Base-by-base conservation (phyloP, 371 early-diverging fungal genomes). In the Mortierella sp. region DNA sequence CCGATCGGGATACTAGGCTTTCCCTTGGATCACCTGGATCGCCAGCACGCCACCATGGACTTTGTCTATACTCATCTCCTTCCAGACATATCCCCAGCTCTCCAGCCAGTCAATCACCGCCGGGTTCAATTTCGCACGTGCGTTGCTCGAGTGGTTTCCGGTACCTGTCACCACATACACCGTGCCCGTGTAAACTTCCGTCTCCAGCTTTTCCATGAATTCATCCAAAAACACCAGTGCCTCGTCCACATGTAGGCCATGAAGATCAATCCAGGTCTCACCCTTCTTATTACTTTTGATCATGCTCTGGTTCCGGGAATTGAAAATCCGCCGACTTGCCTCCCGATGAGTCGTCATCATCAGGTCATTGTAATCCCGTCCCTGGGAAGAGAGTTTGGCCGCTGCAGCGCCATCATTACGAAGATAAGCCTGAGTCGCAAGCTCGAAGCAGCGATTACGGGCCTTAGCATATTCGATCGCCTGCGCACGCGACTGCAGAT, bases 181-280 rank as follows among this genome's bases (percentile, higher is more conserved):
- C 17, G 79, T 72, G 21, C 83, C 83, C 0, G 70, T 57, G 31
- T 80, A 82, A 63, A 55, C 64, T 70, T 84, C 59, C 14, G 62
- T 73, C 52, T 78, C 72, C n/a, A 84, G 58, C n/a, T 67, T 70
- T n/a, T 76, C 57, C 49, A 87, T 70, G 54, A 84, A 78, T 59
- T 84, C 80, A 30, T 86, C 82, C 50, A 87, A 42, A 42, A 87
- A 80, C 31, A 69, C 79, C 26, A 87, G 43, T 1, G 86, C 84
- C 56, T 89, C 89, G 32, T 86, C 86, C 41, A 84, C 81, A 73
- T 87, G 87, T 23, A 89, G 70, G 2, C 89, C 87, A 75, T 89
- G 89, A 6, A 89, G 70, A 78, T 89, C 89, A 51, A 89, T 79
- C 81, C 83, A 87, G 0, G 86, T 69, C 32, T 76, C 76, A 26